Evolutionary conservation across 2,329 filamentous ascomycete genomes (phyloP).

Genomic region (Colletotrichum sp.): DNA sequence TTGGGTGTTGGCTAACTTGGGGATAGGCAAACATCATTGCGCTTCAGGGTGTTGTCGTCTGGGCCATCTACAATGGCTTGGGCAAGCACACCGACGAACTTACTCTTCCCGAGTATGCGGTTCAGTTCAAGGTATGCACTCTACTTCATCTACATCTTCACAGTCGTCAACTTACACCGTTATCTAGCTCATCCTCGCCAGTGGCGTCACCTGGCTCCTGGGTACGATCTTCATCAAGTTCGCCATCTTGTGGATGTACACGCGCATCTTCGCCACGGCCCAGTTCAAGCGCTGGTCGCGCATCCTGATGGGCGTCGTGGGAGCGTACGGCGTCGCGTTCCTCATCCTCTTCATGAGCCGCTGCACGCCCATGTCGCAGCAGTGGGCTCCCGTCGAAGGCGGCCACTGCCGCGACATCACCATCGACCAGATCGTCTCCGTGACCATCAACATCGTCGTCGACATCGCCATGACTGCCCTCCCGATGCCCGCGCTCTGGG

Average conservation of each 20-base stretch:
- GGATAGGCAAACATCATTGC: constrained; percentile 16
- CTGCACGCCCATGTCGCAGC: constrained; percentile 32
- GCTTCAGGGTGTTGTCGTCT: constrained; percentile 22
- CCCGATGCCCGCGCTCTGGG: constrained; percentile 46
- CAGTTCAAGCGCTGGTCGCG: constrained; percentile 29
- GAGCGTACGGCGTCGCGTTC: constrained; percentile 30
- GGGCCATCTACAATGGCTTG: constrained; percentile 28
- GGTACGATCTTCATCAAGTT: constrained; percentile 32
- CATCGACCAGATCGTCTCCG: constrained; percentile 25
- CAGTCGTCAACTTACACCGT: background rate
- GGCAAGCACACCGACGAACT: constrained; percentile 24
- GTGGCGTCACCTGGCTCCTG: constrained; percentile 32
- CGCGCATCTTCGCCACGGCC: constrained; percentile 31
- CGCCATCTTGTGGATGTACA: constrained; percentile 34
- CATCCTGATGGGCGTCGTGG: constrained; percentile 26
- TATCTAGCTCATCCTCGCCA: constrained; percentile 25
- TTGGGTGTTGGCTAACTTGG: background rate
- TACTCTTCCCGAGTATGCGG: background rate
- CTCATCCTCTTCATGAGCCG: constrained; percentile 34
- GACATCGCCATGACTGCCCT: constrained; percentile 41
- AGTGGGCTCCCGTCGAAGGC: constrained; percentile 32
- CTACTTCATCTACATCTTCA: background rate
- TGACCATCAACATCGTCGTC: constrained; percentile 29
- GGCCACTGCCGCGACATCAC: constrained; percentile 42
- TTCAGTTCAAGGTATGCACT: constrained; percentile 9